A percentile compares a stretch with the other conserved stretches of the same genome.
Conservation (phyloP, 495 filamentous ascomycete genomes). For the Oidiodendron maius region DNA sequence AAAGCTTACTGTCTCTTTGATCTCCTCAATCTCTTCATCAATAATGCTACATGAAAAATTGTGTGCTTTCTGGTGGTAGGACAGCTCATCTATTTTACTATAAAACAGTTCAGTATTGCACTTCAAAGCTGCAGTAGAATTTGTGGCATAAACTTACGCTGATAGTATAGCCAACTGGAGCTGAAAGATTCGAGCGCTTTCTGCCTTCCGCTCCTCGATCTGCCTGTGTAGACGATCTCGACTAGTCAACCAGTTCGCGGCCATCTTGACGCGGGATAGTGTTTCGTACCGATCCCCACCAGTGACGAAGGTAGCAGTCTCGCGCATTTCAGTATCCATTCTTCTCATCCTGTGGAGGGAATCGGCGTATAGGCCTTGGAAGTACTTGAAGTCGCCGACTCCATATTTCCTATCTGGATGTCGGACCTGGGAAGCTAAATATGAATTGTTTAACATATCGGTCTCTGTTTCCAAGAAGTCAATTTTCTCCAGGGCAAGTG, state of each 20-base stretch:
- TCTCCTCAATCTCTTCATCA: neutral
- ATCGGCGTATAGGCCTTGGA: neutral
- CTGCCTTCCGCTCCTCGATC: conserved; percentile 3
- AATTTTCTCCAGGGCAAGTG: conserved; percentile 1
- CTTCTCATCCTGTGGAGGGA: neutral
- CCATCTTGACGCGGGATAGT: conserved; percentile 4
- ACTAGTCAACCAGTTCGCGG: conserved; percentile 1
- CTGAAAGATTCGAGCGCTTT: conserved; percentile 4
- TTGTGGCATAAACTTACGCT: neutral
- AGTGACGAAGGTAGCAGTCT: neutral
- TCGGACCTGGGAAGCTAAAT: conserved; percentile 4
- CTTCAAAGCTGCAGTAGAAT: neutral
- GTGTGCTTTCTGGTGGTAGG: conserved; percentile 5
- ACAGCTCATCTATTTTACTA: conserved; percentile 8
- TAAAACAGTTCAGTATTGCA: neutral
- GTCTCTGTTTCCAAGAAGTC: conserved; percentile 8
- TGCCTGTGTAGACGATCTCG: neutral
- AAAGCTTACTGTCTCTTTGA: neutral
- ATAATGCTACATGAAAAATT: neutral
- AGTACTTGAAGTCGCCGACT: conserved; percentile 5
- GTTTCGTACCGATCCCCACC: conserved; percentile 4
- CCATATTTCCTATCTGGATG: conserved; percentile 1
- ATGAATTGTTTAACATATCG: conserved; percentile 2
- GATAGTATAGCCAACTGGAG: conserved; percentile 5
- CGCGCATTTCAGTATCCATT: conserved; percentile 1